These are phyloP conservation scores for Alternaria arbusti DNA, from an alignment of 2,329 filamentous ascomycete genomes.

Conservation along the genomic window DNA sequence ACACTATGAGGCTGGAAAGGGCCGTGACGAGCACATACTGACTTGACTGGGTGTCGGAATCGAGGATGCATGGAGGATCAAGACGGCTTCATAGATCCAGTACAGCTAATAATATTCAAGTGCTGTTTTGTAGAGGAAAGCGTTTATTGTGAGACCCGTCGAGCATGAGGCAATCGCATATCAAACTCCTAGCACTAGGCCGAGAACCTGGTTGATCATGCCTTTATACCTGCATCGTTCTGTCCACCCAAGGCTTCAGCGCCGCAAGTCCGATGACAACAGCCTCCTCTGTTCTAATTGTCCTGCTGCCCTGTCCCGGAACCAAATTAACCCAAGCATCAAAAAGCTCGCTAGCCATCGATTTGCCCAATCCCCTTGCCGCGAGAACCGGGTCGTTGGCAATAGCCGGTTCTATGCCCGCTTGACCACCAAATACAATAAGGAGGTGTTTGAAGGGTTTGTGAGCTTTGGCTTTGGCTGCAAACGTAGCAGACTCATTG, in stretches of 20 bases:
- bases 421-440: slow-evolving; percentile 80
- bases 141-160: background rate
- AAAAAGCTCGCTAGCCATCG: slow-evolving; percentile 73
- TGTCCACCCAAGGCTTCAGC: slow-evolving; percentile 58
- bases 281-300: slow-evolving; percentile 84
- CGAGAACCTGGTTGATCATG: background rate
- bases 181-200: background rate
- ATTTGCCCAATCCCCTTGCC: slow-evolving; percentile 67
- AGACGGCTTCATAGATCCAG: background rate
- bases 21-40: background rate
- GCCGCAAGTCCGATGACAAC: slow-evolving; percentile 77
- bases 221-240: slow-evolving; percentile 4
- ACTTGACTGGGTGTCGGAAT: background rate
- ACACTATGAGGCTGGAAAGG: slow-evolving; percentile 17
- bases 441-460: slow-evolving; percentile 72
- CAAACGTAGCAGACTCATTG: background rate
- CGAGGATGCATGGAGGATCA: background rate
- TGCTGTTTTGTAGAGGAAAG: background rate
- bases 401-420: slow-evolving; percentile 78
- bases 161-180: background rate
- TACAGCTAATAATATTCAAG: background rate
- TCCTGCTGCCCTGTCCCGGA: slow-evolving; percentile 80
- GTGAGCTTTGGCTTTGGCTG: slow-evolving; percentile 29
- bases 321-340: slow-evolving; percentile 85
- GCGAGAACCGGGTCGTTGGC: slow-evolving; percentile 65